Evolutionary conservation across 2,329 filamentous ascomycete genomes (phyloP).

Genomic region (Hypomyces perniciosus): DNA sequence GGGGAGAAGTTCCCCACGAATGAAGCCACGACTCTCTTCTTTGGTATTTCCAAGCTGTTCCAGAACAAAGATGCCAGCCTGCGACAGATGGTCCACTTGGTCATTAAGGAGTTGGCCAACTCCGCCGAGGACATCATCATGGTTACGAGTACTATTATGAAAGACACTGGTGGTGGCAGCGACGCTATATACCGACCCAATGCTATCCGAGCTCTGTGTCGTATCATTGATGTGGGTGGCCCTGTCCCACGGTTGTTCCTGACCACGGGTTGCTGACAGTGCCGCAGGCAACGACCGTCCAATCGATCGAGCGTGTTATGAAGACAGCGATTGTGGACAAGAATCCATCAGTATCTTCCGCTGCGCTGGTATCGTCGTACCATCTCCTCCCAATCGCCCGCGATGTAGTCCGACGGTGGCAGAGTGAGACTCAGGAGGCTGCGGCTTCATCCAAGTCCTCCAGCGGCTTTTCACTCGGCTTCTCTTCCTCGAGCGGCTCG

Average conservation of each 20-base stretch:
- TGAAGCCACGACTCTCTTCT: conserved; percentile 97
- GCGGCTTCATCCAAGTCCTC: conserved; percentile 85
- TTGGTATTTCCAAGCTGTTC: conserved; percentile 98
- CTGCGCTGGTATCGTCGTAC: conserved; percentile 92
- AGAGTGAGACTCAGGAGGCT: conserved; percentile 96
- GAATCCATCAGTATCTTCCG: conserved; percentile 93
- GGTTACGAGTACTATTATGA: conserved; percentile 99
- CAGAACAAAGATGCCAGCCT: conserved; percentile 98
- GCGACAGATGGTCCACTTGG: conserved; percentile 96
- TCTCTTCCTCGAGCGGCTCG: conserved; percentile 71
- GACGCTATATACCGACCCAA: conserved; percentile 93
- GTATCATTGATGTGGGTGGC: conserved; percentile 82
- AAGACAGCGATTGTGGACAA: conserved; percentile 99
- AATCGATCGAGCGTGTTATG: conserved; percentile 96
- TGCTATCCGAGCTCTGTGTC: conserved; percentile 89
- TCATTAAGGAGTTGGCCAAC: conserved; percentile 94
- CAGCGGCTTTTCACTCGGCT: conserved; percentile 84
- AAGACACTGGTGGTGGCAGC: conserved; percentile 92
- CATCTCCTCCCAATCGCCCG: conserved; percentile 93
- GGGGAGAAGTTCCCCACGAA: conserved; percentile 96
- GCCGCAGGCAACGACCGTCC: conserved; percentile 77
- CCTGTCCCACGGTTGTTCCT: conserved; percentile 9
- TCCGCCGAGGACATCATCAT: conserved; percentile 99
- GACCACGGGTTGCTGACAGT: conserved; percentile 14
- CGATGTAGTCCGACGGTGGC: conserved; percentile 95